Base-by-base conservation (phyloP, 176 grass and related monocot genomes). In the Calamus simplicifolius region DNA sequence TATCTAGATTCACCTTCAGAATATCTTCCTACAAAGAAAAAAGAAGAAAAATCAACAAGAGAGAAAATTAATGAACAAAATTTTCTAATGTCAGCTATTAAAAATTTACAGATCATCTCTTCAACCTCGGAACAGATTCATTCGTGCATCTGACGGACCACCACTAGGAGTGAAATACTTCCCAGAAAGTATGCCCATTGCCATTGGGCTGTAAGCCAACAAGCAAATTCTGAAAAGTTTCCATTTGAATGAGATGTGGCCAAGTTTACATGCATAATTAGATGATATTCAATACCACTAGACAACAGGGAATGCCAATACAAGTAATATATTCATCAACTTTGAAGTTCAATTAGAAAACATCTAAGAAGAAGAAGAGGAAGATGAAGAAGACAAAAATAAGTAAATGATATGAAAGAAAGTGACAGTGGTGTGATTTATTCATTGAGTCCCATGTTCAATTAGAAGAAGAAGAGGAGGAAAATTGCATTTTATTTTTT, bases 121-220 rank as follows among this genome's bases (percentile, higher is more conserved):
- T 27, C 4, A 56, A 90, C 92, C 87, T 85, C 52, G 79, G 62
- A 96, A 96, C 69, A 96, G 68, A 80, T 91, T 97, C 78, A 97
- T 79, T 68, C 92, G 73, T 77, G 83, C 87, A 54, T 91, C 83
- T 35, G 49, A 61, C 7, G 81, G 81, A 3, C 71, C 72, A 2
- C 66, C 68, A 54, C 58, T 50, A 15, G 53, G 51, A 5, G 68
- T 82, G 51, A 81, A 79, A 50, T 96, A 96, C 70, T 96, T 96
- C 52, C 87, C 87, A 50, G 87, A 90, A 72, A 90, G 86, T 82
- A 96, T 81, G 54, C 86, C 92, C 87, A 96, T 96, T 50, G 92
- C 87, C 80, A 96, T 88, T 54, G 92, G 92, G 31, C 92, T 97
- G 56, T 97, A 97, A 58, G 87, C 83, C 66, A 97, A 73, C 69